Percentiles rank a stretch among this genome's conserved stretches.
Conservation (phyloP, 768 basidiomycete species). For the Hygrophorus pudorinus region DNA sequence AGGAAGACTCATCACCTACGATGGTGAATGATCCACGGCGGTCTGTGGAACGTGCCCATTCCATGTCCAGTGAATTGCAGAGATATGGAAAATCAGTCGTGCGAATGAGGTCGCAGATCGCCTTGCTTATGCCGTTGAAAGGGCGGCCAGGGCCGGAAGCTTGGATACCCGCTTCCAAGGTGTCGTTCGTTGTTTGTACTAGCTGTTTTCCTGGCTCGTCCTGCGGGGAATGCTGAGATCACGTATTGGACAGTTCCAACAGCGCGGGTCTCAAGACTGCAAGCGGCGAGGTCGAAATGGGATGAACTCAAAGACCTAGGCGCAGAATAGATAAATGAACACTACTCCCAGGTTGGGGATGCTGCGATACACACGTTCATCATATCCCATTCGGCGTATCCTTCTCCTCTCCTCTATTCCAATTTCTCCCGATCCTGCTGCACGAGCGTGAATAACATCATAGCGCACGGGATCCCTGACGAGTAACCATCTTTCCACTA, state of each 20-base stretch:
- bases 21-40: slow-evolving; percentile 78
- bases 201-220: slow-evolving; percentile 63
- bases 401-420: slow-evolving; percentile 71
- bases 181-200: slow-evolving; percentile 48
- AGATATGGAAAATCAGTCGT: slow-evolving; percentile 48
- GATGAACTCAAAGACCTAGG: too few species aligned
- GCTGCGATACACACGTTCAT: slow-evolving; percentile 63
- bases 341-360: slow-evolving; percentile 54
- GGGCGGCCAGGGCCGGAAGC: slow-evolving; percentile 66
- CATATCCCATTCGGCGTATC: slow-evolving; percentile 62
- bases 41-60: slow-evolving; percentile 75
- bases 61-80: slow-evolving; percentile 78
- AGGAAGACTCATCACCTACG: slow-evolving; percentile 30
- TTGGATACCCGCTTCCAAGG: slow-evolving; percentile 59
- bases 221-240: slow-evolving; percentile 28
- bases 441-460: slow-evolving; percentile 80
- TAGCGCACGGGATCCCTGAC: slow-evolving; percentile 87
- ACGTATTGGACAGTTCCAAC: too few species aligned
- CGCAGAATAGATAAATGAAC: too few species aligned
- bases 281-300: too few species aligned
- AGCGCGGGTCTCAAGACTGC: too few species aligned
- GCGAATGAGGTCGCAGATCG: slow-evolving; percentile 47
- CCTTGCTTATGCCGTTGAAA: slow-evolving; percentile 60
- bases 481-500: slow-evolving; percentile 37
- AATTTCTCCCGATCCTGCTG: slow-evolving; percentile 74